Evolutionary conservation across 495 filamentous ascomycete genomes (phyloP), one percentile per base, ranked within the genome.

Genomic region (Penicillium ucsense): DNA sequence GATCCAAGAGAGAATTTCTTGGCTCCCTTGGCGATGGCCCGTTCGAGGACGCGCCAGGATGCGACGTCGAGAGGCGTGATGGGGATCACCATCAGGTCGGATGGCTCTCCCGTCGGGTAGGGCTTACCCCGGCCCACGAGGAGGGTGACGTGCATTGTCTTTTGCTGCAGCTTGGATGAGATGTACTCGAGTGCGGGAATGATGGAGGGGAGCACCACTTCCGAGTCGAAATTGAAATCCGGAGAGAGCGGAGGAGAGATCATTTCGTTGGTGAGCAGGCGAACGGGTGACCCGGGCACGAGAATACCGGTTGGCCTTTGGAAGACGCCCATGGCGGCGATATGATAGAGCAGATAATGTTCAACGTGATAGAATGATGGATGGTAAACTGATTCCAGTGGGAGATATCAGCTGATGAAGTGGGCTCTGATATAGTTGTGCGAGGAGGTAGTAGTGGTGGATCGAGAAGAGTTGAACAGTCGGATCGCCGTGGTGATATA

Each of bases 181-280:
- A 77, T 71, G 47, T 73, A 75, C 31, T 72, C 68, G 9, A 77
- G 59, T 8, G 68, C 70, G 5, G 74, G 74, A 28, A 75, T 41
- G 46, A 70, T 64, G 6, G 68, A 70, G 1, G 66, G 62, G 5
- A 62, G 60, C 4, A 72, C 54, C 5, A 61, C 66, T 38, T 71
- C 70, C 6, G 70, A 56, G 48, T 74, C 68, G 33, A 68, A 67
- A 43, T 60, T 67, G 53, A 74, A 70, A 42, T 63, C 59, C 0
- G 70, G 62, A 10, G 68, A 67, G n/a, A 72, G 63, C 7, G 70
- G 68, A 20, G 64, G 60, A 4, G 70, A 71, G 51, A 73, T 71
- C 63, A 71, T 72, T 8, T 71, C 66, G 47, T 56, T 57, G 33
- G 65, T 71, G 43, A 71, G 58, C 38, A 55, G 66, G 38, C 62